Conservation (phyloP, 805 yeast species). For the Myxozyma monticola region DNA sequence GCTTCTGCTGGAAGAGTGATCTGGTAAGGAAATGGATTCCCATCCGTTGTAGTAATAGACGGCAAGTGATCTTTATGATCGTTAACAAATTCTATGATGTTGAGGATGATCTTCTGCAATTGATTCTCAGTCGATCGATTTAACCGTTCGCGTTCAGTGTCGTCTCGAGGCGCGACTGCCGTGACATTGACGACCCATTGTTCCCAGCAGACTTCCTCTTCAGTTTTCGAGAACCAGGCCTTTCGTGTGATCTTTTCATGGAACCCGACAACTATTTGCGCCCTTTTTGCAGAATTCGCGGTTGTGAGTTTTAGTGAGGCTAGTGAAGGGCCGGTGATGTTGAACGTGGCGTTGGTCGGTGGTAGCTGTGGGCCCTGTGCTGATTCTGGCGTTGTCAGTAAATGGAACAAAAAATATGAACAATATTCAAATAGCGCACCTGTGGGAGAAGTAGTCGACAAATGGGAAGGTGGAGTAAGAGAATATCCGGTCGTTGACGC, state of each 20-base stretch:
- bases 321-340: conserved; percentile 21
- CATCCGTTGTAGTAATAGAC: conserved; percentile 65
- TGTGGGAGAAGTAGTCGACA: background rate
- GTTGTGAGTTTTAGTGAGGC: conserved; percentile 20
- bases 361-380: background rate
- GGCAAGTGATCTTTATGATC: conserved; percentile 67
- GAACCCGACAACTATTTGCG: conserved; percentile 31
- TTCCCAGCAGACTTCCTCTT: conserved; percentile 64
- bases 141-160: conserved; percentile 15
- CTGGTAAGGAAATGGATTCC: conserved; percentile 63
- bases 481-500: background rate
- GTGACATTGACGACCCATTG: conserved; percentile 61
- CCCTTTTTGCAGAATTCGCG: conserved; percentile 6
- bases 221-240: conserved; percentile 56
- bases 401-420: no score
- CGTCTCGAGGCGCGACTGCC: conserved; percentile 42
- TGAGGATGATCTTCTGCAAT: conserved; percentile 46
- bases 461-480: background rate
- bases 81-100: conserved; percentile 56
- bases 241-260: conserved; percentile 39
- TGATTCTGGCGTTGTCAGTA: background rate
- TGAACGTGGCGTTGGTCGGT: background rate
- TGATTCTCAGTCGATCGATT: conserved; percentile 29
- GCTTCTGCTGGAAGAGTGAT: conserved; percentile 39
- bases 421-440: no score